Evolutionary conservation across 106 monocot genomes (phyloP), one percentile per base, ranked within the genome.

Genomic region (Dendrobium chrysotoxum): DNA sequence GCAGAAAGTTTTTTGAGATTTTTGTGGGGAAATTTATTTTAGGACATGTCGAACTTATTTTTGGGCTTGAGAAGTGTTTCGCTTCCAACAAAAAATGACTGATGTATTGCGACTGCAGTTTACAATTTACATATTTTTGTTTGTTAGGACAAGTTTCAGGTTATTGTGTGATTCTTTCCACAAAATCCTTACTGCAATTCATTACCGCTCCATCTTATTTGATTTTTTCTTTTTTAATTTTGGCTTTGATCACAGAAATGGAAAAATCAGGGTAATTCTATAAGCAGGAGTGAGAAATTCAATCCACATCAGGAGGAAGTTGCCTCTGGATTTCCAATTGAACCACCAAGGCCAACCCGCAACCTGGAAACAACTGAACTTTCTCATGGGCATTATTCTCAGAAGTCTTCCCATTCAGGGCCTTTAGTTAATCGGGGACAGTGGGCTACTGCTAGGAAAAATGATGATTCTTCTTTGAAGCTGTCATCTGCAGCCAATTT

Each of bases 211-310:
- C 50, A 50, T 50, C 50, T 50, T 11, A 50, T 50, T 11, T 13
- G 13, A 50, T 15, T 50, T 50, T 13, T 50, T 50, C 0, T 8
- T 50, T 50, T 50, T 44, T 6, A 6, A 7, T 75, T 76, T 41
- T 76, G 40, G 40, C 1, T 30, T 53, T 18, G 17, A 5, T 31
- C 21, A 46, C 80, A 98, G 97, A 92, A 92, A 86, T 90, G 92
- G 79, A 90, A 98, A 88, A 58, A 76, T 39, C 96, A 85, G 65
- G 57, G 35, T 40, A 85, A 82, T 81, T 85, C 91, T 70, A 98
- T 81, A 54, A 98, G 97, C 81, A 82, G 89, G 57, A 94, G 97
- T 68, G 97, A 98, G 83, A 94, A 92, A 83, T 98, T 98, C 80
- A 89, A 84, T 67, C 82, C 85, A 18, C 82, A 89, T 54, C 86